Evolutionary conservation across 1,139 yeast genomes (phyloP), one percentile per base, ranked within the genome.

Genomic region (Yamadazyma dendronema): DNA sequence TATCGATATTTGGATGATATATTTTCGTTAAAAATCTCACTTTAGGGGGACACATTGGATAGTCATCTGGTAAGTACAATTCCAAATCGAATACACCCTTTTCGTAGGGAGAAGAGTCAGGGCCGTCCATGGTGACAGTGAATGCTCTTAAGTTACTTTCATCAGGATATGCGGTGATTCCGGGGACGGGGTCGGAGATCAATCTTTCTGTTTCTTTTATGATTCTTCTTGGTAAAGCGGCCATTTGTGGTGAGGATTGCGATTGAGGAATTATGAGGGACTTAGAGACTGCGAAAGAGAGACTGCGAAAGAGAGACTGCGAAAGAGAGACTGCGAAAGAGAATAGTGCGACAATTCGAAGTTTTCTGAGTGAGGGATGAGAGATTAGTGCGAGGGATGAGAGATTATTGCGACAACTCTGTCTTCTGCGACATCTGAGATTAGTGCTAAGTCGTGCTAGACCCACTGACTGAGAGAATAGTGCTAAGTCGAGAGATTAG

Each of bases 1-100:
- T 79, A 60, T 92, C 98, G 52, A 92, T 92, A 61, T 92, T 92
- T 32, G 98, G 98, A 56, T 92, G 98, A 61, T 92, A 92, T 30
- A 92, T 89, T 62, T 84, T 88, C 33, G 98, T 92, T 45, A 92
- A 67, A 53, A 92, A 92, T 43, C 97, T 73, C 39, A 90, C 95
- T 59, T 87, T 88, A 32, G 97, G 97, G 0, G 97, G 95, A 56
- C 84, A 83, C 95, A 86, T 70, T 16, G 96, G 96, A 59, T 88
- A 88, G 54, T 88, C 96, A 53, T 88, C 95, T 2, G 96, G 96
- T 44, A 87, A 65, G 56, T 74, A 88, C 44, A 87, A 69, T 58
- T 87, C 96, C 39, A 88, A 66, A 49, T 81, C 74, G 65, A 87
- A 87, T 35, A 75, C 67, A 9, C 96, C 96, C 35, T 72, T 66